Evolutionary conservation across 2,329 filamentous ascomycete genomes (phyloP).

Genomic region (Arthroderma sp.): DNA sequence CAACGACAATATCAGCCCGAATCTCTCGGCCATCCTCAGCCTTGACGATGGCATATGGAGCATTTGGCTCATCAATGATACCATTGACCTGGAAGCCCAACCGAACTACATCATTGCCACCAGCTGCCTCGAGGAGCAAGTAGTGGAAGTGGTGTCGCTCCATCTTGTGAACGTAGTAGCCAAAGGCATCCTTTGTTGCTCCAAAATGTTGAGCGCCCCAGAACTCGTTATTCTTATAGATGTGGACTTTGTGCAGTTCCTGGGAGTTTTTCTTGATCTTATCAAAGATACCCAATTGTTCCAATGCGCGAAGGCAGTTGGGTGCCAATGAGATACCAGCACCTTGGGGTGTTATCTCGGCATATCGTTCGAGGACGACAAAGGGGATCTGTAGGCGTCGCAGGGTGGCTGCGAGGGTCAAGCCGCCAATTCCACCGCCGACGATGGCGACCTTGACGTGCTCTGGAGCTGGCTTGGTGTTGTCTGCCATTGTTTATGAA

Average conservation of each 20-base stretch:
- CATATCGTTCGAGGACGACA: constrained; percentile 5
- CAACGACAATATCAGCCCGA: constrained; percentile 5
- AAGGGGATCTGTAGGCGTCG: constrained; percentile 5
- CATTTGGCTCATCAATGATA: constrained; percentile 2
- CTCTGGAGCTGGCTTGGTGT: background rate
- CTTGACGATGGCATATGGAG: constrained; percentile 4
- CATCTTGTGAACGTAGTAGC: constrained; percentile 5
- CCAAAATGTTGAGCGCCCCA: constrained; percentile 5
- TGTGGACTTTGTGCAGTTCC: constrained; percentile 1
- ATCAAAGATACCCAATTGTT: constrained; percentile 5
- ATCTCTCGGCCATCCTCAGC: constrained; percentile 5
- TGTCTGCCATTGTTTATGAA: background rate
- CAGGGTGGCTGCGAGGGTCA: constrained; percentile 3
- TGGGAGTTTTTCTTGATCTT: constrained; percentile 3
- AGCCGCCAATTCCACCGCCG: constrained; percentile 6
- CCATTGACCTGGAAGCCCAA: constrained; percentile 5
- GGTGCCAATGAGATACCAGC: constrained; percentile 6
- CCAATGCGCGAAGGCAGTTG: constrained; percentile 6
- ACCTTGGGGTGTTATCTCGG: constrained; percentile 5
- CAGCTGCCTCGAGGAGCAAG: constrained; percentile 4
- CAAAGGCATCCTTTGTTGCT: constrained; percentile 3
- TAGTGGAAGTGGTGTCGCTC: constrained; percentile 6
- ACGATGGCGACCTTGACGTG: constrained; percentile 3
- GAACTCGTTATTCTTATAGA: constrained; percentile 5
- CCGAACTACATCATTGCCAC: constrained; percentile 3